These are phyloP conservation scores for Cercospora citrullina DNA, from an alignment of 2,329 filamentous ascomycete genomes.

Conservation along the genomic window DNA sequence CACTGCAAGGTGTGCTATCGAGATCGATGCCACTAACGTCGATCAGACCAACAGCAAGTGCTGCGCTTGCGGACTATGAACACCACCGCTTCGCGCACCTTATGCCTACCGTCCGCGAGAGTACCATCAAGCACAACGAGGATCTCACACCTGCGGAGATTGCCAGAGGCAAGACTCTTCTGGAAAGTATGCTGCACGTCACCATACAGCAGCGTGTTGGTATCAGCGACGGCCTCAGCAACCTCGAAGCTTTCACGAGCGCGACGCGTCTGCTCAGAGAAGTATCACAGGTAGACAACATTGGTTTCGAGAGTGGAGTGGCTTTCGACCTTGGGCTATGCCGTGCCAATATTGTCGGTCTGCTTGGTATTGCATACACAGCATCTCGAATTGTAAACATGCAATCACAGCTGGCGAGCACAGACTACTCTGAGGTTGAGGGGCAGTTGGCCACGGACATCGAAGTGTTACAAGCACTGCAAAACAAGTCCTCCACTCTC, in stretches of 20 bases:
- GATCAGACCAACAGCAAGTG: not conserved
- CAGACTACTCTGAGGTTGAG: slow-evolving; percentile 17
- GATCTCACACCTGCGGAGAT: slow-evolving; percentile 83
- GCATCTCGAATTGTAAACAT: slow-evolving; percentile 14
- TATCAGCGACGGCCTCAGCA: slow-evolving; percentile 11
- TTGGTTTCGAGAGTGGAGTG: not conserved
- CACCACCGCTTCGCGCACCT: slow-evolving; percentile 79
- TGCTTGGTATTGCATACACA: slow-evolving; percentile 17
- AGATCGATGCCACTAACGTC: slow-evolving; percentile 43
- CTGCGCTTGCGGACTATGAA: slow-evolving; percentile 60
- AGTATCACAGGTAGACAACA: slow-evolving; percentile 8
- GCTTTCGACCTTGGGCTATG: not conserved
- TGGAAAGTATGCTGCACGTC: slow-evolving; percentile 77
- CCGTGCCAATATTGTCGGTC: slow-evolving; percentile 4
- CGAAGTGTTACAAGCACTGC: not conserved
- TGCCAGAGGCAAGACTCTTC: slow-evolving; percentile 72
- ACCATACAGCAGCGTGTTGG: slow-evolving; percentile 25
- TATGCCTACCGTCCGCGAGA: slow-evolving; percentile 65
- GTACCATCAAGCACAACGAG: slow-evolving; percentile 72
- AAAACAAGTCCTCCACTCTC: not conserved
- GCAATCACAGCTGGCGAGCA: slow-evolving; percentile 24
- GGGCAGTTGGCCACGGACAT: not conserved
- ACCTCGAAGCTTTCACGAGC: slow-evolving; percentile 4
- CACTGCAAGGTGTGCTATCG: slow-evolving; percentile 69
- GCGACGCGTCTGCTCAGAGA: slow-evolving; percentile 16